These are phyloP conservation scores for Diplocarpon mali DNA, from an alignment of 2,329 filamentous ascomycete species.

Conservation along the genomic window DNA sequence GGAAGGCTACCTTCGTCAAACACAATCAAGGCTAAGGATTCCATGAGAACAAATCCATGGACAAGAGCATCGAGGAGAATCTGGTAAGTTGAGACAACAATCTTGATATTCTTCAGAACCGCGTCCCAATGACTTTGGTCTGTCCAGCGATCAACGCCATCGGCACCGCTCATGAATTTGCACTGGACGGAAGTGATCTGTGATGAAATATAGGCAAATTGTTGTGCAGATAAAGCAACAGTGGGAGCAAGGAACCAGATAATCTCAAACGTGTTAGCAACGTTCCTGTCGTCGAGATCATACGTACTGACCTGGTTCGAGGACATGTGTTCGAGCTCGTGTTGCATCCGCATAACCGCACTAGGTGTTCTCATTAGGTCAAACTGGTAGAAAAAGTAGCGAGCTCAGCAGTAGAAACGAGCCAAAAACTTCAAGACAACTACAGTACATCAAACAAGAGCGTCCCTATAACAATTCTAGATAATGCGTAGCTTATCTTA, in stretches of 20 bases:
- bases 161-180: constrained; percentile 42
- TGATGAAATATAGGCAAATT: constrained; percentile 45
- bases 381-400: background rate
- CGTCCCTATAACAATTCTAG: background rate
- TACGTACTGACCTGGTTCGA: constrained; percentile 10
- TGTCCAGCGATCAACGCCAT: constrained; percentile 43
- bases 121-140: constrained; percentile 48
- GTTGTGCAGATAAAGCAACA: constrained; percentile 55
- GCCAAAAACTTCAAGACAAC: no score
- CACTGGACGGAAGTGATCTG: constrained; percentile 46
- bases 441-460: background rate
- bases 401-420: background rate
- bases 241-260: constrained; percentile 69
- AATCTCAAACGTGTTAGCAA: constrained; percentile 29
- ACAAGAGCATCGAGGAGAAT: constrained; percentile 47
- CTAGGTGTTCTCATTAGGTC: constrained; percentile 3
- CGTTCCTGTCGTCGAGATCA: background rate
- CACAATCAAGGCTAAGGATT: constrained; percentile 43
- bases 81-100: constrained; percentile 52
- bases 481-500: constrained; percentile 31
- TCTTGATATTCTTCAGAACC: constrained; percentile 41
- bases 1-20: constrained; percentile 50
- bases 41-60: constrained; percentile 50
- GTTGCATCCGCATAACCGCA: constrained; percentile 20
- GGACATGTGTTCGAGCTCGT: constrained; percentile 18